These are phyloP conservation scores for Cercospora brassicicola DNA, from an alignment of 2,329 filamentous ascomycete species.

Conservation along the genomic window DNA sequence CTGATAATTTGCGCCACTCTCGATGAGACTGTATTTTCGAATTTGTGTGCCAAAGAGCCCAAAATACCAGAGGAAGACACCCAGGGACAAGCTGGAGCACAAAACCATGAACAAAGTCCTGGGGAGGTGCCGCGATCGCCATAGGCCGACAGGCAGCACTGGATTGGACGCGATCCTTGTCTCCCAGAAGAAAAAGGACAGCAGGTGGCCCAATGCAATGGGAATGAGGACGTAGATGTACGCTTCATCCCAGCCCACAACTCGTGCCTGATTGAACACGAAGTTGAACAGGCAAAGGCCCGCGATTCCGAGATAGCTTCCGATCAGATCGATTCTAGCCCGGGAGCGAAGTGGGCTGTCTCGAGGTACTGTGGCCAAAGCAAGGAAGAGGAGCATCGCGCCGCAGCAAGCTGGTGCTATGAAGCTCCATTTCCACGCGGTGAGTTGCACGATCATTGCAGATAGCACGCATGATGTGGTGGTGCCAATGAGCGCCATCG, in stretches of 20 bases:
- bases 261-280: conserved; percentile 17
- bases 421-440: conserved; percentile 17
- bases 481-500: not conserved
- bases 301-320: conserved; percentile 6
- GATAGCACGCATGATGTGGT: conserved; percentile 7
- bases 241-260: conserved; percentile 13
- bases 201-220: conserved; percentile 4
- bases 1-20: conserved; percentile 11
- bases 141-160: conserved; percentile 6
- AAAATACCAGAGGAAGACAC: conserved; percentile 16
- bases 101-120: not conserved
- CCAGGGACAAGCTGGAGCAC: conserved; percentile 14
- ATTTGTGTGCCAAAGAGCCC: conserved; percentile 4
- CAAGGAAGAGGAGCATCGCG: not conserved
- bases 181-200: conserved; percentile 19
- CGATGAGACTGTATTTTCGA: conserved; percentile 1
- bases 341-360: not conserved
- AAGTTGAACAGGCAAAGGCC: conserved; percentile 17
- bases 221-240: conserved; percentile 15
- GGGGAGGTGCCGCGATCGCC: not conserved
- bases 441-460: conserved; percentile 12
- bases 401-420: conserved; percentile 1
- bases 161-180: conserved; percentile 5
- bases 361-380: not conserved
- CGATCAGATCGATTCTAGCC: conserved; percentile 6